These are phyloP conservation scores for Neospermospora avenae DNA, from an alignment of 2,329 filamentous ascomycete genomes.

Conservation along the genomic window DNA sequence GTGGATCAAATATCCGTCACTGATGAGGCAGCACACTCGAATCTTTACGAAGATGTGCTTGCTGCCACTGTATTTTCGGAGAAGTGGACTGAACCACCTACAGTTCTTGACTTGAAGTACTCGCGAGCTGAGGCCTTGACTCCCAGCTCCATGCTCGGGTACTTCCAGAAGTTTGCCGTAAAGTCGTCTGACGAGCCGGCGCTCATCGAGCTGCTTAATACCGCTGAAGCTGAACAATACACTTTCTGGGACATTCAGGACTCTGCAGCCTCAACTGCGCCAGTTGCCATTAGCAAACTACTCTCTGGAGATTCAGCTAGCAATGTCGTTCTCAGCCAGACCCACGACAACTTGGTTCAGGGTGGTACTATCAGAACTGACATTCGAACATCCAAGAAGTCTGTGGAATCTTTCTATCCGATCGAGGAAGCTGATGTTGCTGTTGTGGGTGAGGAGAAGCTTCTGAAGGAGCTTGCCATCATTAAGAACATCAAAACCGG, in stretches of 20 bases:
- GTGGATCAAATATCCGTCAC: slow-evolving; percentile 66
- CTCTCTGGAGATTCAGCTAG: slow-evolving; percentile 70
- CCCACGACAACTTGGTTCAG: slow-evolving; percentile 61
- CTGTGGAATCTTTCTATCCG: slow-evolving; percentile 79
- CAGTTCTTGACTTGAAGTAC: slow-evolving; percentile 86
- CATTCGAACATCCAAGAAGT: slow-evolving; percentile 77
- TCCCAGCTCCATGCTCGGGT: slow-evolving; percentile 50
- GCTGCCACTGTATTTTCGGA: slow-evolving; percentile 78
- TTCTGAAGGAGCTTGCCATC: slow-evolving; percentile 76
- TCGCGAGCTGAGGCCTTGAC: slow-evolving; percentile 60
- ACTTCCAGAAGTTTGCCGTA: slow-evolving; percentile 48
- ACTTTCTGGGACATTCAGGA: slow-evolving; percentile 90
- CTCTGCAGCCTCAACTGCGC: slow-evolving; percentile 63
- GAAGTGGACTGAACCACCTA: slow-evolving; percentile 58
- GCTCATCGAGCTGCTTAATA: slow-evolving; percentile 47
- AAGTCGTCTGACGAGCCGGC: slow-evolving; percentile 38
- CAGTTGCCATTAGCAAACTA: slow-evolving; percentile 54
- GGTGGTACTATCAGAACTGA: slow-evolving; percentile 83
- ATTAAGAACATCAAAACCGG: slow-evolving; percentile 65
- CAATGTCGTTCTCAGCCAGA: slow-evolving; percentile 60
- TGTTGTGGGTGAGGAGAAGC: slow-evolving; percentile 73
- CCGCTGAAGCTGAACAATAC: slow-evolving; percentile 70
- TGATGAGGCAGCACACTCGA: slow-evolving; percentile 76
- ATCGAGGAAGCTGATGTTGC: slow-evolving; percentile 75
- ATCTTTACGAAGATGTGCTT: slow-evolving; percentile 86